Evolutionary conservation across 2,329 filamentous ascomycete genomes (phyloP).

Genomic region (Trichoderma sp.): DNA sequence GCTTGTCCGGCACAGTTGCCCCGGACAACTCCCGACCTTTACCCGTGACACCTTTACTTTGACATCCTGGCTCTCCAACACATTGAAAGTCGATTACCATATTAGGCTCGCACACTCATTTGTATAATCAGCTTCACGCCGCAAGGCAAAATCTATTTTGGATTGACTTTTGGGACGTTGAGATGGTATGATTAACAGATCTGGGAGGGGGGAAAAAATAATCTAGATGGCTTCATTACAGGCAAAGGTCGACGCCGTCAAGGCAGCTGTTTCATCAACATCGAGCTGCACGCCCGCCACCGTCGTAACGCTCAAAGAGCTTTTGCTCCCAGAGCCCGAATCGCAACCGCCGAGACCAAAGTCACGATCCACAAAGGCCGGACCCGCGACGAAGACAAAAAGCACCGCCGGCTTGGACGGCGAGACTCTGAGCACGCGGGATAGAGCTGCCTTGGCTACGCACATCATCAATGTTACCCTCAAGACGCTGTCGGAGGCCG

Average conservation of each 20-base stretch:
- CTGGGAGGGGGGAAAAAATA: conserved; percentile 26
- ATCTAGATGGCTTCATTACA: conserved; percentile 43
- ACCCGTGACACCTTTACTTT: conserved; percentile 24
- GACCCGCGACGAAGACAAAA: conserved; percentile 28
- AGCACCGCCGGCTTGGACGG: conserved; percentile 23
- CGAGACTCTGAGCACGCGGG: conserved; percentile 38
- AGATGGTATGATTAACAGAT: conserved; percentile 35
- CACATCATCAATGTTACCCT: conserved; percentile 69
- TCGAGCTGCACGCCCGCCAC: conserved; percentile 52
- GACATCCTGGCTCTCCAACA: not conserved
- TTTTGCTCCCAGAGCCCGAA: conserved; percentile 39
- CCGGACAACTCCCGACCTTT: conserved; percentile 37
- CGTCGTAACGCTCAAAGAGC: conserved; percentile 46
- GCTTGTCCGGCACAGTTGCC: conserved; percentile 31
- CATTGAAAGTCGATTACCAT: not conserved
- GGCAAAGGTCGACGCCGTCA: conserved; percentile 48
- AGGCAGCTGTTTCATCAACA: conserved; percentile 50
- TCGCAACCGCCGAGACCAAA: conserved; percentile 26
- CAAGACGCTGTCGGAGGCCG: conserved; percentile 64
- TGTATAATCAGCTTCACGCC: conserved; percentile 25
- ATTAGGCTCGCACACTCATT: conserved; percentile 21
- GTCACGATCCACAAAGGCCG: conserved; percentile 29
- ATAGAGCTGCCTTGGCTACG: conserved; percentile 66
- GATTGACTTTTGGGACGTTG: conserved; percentile 22
- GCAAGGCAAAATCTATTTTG: conserved; percentile 27